Percentiles rank a stretch among this genome's conserved stretches.
Evolutionary conservation across 495 filamentous ascomycete species (phyloP).

Genomic region (Elaphomyces granulatus): DNA sequence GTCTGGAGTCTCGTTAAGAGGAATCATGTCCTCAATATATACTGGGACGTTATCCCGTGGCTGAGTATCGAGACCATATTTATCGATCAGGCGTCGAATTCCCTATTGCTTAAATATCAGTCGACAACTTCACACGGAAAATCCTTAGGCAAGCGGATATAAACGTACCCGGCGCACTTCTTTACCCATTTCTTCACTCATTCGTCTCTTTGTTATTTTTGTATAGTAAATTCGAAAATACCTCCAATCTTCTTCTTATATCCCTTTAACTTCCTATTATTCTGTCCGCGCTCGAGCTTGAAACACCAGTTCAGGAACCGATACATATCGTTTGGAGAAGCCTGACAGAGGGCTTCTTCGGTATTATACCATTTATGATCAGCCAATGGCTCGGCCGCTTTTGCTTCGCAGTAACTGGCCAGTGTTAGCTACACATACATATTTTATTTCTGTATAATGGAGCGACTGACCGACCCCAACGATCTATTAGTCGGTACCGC

Average conservation of each 20-base stretch:
- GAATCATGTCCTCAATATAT: conserved; percentile 13
- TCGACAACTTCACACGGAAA: background rate
- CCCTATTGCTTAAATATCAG: conserved; percentile 6
- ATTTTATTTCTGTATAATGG: background rate
- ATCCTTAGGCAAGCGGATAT: background rate
- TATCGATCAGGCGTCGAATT: conserved; percentile 9
- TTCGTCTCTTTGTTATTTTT: conserved; percentile 5
- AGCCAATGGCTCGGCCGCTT: background rate
- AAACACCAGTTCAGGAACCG: conserved; percentile 12
- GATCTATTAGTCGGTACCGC: conserved; percentile 7
- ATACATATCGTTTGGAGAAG: conserved; percentile 2
- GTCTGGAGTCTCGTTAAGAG: conserved; percentile 15
- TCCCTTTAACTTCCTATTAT: conserved; percentile 7
- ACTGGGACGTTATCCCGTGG: conserved; percentile 9
- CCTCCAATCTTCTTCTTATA: conserved; percentile 11
- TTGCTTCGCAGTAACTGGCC: background rate
- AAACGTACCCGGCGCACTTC: conserved; percentile 5
- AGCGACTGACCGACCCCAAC: conserved; percentile 5
- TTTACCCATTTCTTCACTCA: conserved; percentile 6
- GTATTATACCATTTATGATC: background rate
- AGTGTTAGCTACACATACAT: background rate
- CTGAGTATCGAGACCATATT: conserved; percentile 7
- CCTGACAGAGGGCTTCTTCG: background rate
- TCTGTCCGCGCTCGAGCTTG: conserved; percentile 6
- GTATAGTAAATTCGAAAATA: conserved; percentile 10